These are phyloP conservation scores for Hymenoscyphus scutula DNA, from an alignment of 2,329 filamentous ascomycete genomes.

Conservation along the genomic window DNA sequence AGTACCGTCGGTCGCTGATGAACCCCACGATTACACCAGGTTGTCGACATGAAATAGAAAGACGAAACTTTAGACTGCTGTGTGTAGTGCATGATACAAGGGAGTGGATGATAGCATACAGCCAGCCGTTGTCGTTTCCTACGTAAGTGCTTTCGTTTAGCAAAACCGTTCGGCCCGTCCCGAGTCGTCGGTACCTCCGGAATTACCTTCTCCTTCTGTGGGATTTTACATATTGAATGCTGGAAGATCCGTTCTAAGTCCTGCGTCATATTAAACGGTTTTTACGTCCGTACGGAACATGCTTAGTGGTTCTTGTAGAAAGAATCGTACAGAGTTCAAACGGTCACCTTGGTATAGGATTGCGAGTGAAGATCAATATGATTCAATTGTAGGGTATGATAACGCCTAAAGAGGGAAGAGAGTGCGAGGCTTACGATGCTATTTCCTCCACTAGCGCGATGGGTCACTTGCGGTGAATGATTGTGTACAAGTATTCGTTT, in stretches of 20 bases:
- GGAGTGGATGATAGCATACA: neutral
- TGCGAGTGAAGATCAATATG: too few species aligned
- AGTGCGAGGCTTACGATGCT: too few species aligned
- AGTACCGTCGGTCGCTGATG: neutral
- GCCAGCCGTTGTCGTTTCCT: neutral
- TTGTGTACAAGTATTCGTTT: neutral
- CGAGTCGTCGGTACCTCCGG: constrained; percentile 5
- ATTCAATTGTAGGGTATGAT: too few species aligned
- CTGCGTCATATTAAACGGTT: neutral
- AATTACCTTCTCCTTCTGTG: neutral
- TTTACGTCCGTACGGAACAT: too few species aligned
- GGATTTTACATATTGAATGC: neutral
- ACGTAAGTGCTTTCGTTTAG: neutral
- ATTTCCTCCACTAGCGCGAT: too few species aligned
- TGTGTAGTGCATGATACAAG: too few species aligned
- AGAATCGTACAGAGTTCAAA: too few species aligned
- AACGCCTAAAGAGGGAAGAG: too few species aligned
- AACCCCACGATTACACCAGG: neutral
- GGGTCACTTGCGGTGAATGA: too few species aligned
- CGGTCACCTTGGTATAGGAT: too few species aligned
- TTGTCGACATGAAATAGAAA: neutral
- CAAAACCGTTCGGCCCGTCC: constrained; percentile 6
- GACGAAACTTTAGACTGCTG: neutral
- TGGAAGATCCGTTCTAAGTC: neutral
- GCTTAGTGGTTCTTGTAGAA: neutral